Evolutionary conservation across 2,329 filamentous ascomycete genomes (phyloP).

Genomic region (Fusarium incarnatum): DNA sequence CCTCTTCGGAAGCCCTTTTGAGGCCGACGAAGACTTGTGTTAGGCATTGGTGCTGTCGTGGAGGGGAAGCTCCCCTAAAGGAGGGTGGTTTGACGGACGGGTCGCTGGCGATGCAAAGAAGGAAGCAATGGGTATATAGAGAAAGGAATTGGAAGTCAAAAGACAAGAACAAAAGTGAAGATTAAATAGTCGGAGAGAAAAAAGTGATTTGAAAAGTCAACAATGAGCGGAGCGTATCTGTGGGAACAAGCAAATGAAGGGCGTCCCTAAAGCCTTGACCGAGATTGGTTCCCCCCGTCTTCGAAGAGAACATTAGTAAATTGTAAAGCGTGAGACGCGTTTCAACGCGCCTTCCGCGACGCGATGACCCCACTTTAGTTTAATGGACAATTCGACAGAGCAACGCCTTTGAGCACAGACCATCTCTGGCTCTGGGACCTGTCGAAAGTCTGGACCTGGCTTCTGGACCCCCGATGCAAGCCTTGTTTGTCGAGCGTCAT

Average conservation of each 20-base stretch:
- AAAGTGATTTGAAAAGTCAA: slow-evolving; percentile 37
- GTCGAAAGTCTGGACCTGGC: background rate
- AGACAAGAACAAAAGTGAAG: background rate
- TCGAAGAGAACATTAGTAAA: slow-evolving; percentile 20
- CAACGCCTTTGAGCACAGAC: slow-evolving; percentile 38
- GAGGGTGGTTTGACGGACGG: slow-evolving; percentile 36
- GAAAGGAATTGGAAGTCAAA: slow-evolving; percentile 1
- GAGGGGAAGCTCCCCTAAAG: slow-evolving; percentile 27
- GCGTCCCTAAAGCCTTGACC: slow-evolving; percentile 41
- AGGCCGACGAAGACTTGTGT: slow-evolving; percentile 69
- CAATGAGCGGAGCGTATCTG: slow-evolving; percentile 38
- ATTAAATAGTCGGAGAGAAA: slow-evolving; percentile 13
- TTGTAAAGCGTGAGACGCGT: slow-evolving; percentile 48
- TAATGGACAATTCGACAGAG: slow-evolving; percentile 49
- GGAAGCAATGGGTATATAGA: slow-evolving; percentile 33
- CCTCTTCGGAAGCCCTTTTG: slow-evolving; percentile 76
- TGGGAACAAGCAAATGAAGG: slow-evolving; percentile 39
- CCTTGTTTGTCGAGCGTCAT: slow-evolving; percentile 45
- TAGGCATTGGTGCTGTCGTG: slow-evolving; percentile 62
- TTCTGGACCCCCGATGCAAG: slow-evolving; percentile 15
- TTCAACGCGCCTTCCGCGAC: slow-evolving; percentile 50
- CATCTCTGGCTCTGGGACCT: slow-evolving; percentile 4
- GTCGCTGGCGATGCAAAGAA: slow-evolving; percentile 25
- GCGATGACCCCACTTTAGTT: slow-evolving; percentile 44
- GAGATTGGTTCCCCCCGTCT: slow-evolving; percentile 34